These are phyloP conservation scores for Hypericum androsaemum DNA, from an alignment of 345 rosid species.

Conservation along the genomic window DNA sequence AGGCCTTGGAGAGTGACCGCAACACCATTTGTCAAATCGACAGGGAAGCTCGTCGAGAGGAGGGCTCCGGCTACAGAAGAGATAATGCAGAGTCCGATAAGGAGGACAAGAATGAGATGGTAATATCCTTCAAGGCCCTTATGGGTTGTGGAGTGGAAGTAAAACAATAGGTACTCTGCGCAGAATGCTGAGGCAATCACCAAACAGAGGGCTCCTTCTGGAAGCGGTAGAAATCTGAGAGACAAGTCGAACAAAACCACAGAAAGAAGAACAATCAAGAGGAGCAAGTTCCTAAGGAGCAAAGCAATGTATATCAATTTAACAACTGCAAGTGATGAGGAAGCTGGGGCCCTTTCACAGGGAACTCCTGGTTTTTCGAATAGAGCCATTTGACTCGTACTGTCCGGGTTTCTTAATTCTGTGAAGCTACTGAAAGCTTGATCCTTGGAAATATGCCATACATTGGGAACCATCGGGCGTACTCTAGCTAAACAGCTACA, in stretches of 20 bases:
- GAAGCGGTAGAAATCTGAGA: slow-evolving; percentile 54
- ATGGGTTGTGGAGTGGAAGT: slow-evolving; percentile 91
- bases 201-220: slow-evolving; percentile 69
- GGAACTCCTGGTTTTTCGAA: too few species aligned
- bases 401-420: too few species aligned
- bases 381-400: too few species aligned
- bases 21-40: slow-evolving; percentile 61
- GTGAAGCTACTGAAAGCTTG: too few species aligned
- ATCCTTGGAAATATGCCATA: too few species aligned
- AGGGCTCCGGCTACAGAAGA: slow-evolving; percentile 61
- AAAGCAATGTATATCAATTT: too few species aligned
- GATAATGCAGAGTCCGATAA: slow-evolving; percentile 60
- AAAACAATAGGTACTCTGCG: slow-evolving; percentile 73
- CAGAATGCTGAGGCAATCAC: slow-evolving; percentile 71
- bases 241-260: background rate
- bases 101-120: slow-evolving; percentile 80
- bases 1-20: slow-evolving; percentile 90
- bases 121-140: slow-evolving; percentile 95
- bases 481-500: too few species aligned
- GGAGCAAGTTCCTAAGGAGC: too few species aligned
- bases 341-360: too few species aligned
- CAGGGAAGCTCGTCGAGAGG: slow-evolving; percentile 67
- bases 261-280: background rate
- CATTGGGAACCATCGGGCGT: too few species aligned
- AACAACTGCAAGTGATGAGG: too few species aligned